These are phyloP conservation scores for Magnusiomyces tetraspermus DNA, from an alignment of 1,139 yeast genomes.

Conservation along the genomic window DNA sequence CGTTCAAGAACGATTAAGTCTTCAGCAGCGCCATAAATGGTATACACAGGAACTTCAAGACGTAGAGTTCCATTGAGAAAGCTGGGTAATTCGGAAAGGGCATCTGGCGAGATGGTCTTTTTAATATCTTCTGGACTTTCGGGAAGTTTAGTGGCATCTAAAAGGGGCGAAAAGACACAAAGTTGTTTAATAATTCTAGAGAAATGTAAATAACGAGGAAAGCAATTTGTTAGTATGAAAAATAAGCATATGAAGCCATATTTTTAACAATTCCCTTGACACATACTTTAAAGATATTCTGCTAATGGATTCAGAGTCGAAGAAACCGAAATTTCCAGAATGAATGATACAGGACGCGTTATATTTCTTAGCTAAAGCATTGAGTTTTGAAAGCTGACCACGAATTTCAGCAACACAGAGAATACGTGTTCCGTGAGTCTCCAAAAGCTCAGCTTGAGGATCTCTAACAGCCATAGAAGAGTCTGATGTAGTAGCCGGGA, in stretches of 20 bases:
- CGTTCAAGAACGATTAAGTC: slow-evolving; percentile 58
- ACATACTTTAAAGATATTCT: slow-evolving; percentile 34
- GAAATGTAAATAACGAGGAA: not conserved
- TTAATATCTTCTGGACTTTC: slow-evolving; percentile 35
- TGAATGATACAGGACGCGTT: slow-evolving; percentile 50
- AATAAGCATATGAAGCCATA: too few relatives aligned
- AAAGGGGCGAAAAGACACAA: slow-evolving; percentile 56
- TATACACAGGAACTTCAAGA: slow-evolving; percentile 59
- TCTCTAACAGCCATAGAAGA: not conserved
- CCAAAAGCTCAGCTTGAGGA: not conserved
- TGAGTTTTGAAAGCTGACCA: slow-evolving; percentile 41
- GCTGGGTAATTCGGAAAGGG: slow-evolving; percentile 46
- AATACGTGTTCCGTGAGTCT: slow-evolving; percentile 32
- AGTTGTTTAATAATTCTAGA: slow-evolving; percentile 43
- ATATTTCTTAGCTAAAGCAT: slow-evolving; percentile 39
- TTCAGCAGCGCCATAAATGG: slow-evolving; percentile 68
- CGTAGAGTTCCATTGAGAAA: slow-evolving; percentile 41
- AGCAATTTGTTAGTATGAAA: too few relatives aligned
- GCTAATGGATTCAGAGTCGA: slow-evolving; percentile 50
- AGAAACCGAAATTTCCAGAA: slow-evolving; percentile 74
- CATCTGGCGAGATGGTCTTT: slow-evolving; percentile 31
- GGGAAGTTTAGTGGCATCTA: slow-evolving; percentile 39
- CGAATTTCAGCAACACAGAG: slow-evolving; percentile 49
- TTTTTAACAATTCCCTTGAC: not conserved
- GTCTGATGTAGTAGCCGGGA: not conserved